Percentiles rank a stretch among this genome's conserved stretches.
Evolutionary conservation across 2,329 filamentous ascomycete genomes (phyloP).

Genomic region (Pseudohalonectria lignicola): DNA sequence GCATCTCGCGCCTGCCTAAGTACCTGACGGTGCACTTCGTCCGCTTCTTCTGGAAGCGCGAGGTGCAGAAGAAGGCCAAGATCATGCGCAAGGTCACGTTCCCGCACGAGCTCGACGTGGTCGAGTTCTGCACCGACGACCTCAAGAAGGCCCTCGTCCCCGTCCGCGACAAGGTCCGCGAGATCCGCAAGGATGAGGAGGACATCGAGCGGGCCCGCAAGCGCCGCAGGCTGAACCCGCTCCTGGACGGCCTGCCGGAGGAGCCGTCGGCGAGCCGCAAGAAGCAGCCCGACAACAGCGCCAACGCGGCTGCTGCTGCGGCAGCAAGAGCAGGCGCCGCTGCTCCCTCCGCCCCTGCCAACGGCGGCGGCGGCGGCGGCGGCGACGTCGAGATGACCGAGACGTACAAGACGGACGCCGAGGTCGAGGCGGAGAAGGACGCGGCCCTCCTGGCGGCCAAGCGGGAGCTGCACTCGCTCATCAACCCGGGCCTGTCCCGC

Average conservation of each 20-base stretch:
- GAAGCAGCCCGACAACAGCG: conserved; percentile 29
- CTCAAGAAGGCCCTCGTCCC: conserved; percentile 74
- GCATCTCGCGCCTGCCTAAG: conserved; percentile 81
- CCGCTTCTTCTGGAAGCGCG: conserved; percentile 94
- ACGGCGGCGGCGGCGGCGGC: conserved; percentile 9
- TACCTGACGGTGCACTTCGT: conserved; percentile 97
- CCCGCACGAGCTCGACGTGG: conserved; percentile 80
- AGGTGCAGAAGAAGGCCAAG: conserved; percentile 96
- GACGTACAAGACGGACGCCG: conserved; percentile 84
- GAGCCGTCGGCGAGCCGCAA: conserved; percentile 14
- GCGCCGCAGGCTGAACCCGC: conserved; percentile 61
- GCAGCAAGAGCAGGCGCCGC: no score
- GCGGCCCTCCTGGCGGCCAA: conserved; percentile 68
- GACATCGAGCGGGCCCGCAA: conserved; percentile 88
- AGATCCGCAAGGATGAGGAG: conserved; percentile 88
- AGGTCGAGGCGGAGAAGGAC: conserved; percentile 77
- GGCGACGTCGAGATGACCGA: conserved; percentile 64
- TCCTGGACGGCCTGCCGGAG: conserved; percentile 28
- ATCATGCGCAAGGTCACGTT: conserved; percentile 99
- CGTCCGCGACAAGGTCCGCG: conserved; percentile 91
- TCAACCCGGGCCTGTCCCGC: conserved; percentile 60
- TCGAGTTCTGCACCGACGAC: conserved; percentile 92
- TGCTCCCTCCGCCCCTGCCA: no score
- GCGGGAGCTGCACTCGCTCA: conserved; percentile 73
- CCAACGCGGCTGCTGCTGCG: no score